Conservation (phyloP, 2,329 filamentous ascomycete genomes). For the Rhinocladiella mackenziei region DNA sequence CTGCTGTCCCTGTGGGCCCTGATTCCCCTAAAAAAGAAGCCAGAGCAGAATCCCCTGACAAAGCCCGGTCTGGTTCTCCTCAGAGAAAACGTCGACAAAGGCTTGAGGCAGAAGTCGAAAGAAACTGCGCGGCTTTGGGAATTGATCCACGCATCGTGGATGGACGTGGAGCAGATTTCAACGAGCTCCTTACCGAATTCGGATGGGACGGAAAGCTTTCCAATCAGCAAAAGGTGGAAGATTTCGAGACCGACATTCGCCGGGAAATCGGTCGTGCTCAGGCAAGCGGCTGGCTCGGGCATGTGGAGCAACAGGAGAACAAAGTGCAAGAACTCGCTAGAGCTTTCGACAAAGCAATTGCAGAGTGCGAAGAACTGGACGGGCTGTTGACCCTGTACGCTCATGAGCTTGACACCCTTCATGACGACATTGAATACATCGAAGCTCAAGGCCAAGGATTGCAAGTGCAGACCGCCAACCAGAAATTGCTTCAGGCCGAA, state of each 20-base stretch:
- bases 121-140: constrained; percentile 72
- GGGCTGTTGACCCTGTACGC: constrained; percentile 90
- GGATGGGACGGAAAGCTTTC: constrained; percentile 80
- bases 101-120: constrained; percentile 68
- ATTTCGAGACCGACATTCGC: constrained; percentile 76
- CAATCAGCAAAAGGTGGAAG: constrained; percentile 69
- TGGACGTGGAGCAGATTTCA: constrained; percentile 72
- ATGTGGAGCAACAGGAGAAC: constrained; percentile 80
- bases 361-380: constrained; percentile 93
- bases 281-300: constrained; percentile 85
- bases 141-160: constrained; percentile 74
- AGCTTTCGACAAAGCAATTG: constrained; percentile 83
- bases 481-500: constrained; percentile 87
- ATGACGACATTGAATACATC: constrained; percentile 94
- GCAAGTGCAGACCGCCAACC: constrained; percentile 94
- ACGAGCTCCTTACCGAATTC: constrained; percentile 77
- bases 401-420: constrained; percentile 91
- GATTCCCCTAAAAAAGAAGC: constrained; percentile 31
- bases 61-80: constrained; percentile 33
- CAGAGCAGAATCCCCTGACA: constrained; percentile 38
- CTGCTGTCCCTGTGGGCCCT: constrained; percentile 19
- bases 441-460: constrained; percentile 95
- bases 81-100: constrained; percentile 58
- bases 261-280: constrained; percentile 86
- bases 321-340: constrained; percentile 80